Percentiles rank a stretch among this genome's conserved stretches.
phyloP scores from a whole-genome alignment of 768 basidiomycete genomes.

The Pleurotus pulmonarius region DNA sequence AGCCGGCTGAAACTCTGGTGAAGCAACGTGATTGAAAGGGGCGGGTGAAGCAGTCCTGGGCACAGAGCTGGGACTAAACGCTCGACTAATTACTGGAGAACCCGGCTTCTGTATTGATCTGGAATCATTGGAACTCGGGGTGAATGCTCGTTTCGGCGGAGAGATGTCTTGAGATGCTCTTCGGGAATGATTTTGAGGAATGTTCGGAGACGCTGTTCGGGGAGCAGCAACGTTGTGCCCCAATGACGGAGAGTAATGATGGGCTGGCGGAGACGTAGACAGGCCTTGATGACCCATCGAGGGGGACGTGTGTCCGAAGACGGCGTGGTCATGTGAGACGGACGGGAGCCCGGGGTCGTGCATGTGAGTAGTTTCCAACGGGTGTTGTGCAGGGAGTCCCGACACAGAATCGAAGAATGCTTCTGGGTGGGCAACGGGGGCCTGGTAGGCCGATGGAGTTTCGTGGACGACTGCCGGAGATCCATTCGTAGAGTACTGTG shows the following conservation, averaged over 20 bases:
- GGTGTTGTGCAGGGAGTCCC: too few relatives aligned
- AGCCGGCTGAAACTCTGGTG: background rate
- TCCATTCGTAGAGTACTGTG: background rate
- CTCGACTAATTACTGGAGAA: background rate
- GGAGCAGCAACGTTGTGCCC: background rate
- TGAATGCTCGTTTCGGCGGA: slow-evolving; percentile 1
- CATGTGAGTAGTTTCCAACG: too few relatives aligned
- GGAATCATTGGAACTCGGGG: background rate
- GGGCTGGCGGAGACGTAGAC: background rate
- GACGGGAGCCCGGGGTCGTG: too few relatives aligned
- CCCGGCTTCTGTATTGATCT: background rate
- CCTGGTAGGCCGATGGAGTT: too few relatives aligned
- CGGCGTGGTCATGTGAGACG: background rate
- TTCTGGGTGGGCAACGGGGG: background rate
- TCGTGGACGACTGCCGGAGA: too few relatives aligned
- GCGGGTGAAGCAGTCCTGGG: slow-evolving; percentile 6
- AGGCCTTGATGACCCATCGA: background rate
- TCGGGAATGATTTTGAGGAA: background rate
- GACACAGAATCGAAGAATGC: background rate
- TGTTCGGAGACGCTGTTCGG: background rate
- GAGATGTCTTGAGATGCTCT: background rate
- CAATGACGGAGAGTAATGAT: background rate
- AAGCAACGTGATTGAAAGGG: background rate
- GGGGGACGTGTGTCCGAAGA: background rate
- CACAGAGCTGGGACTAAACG: background rate